A percentile compares a stretch with the other conserved stretches of the same genome.
These are phyloP conservation scores for Prunus armeniaca DNA, from an alignment of 306 rosid genomes.

Conservation along the genomic window DNA sequence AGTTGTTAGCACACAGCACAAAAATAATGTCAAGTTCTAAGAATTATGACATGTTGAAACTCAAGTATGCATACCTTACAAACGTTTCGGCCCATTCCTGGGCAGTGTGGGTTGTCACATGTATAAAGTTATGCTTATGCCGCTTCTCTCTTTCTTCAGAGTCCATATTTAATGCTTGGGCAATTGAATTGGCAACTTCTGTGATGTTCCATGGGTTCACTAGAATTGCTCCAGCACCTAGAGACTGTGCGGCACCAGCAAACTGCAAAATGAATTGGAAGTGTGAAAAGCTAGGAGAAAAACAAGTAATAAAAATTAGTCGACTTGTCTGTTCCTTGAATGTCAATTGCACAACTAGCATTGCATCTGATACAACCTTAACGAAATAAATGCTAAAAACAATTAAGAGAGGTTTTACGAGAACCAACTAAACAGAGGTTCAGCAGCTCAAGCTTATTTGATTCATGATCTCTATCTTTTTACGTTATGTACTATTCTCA, in stretches of 20 bases:
- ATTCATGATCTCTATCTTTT: not conserved
- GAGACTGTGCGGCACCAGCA: constrained; percentile 99
- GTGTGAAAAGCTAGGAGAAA: constrained; percentile 15
- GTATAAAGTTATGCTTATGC: constrained; percentile 69
- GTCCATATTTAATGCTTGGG: constrained; percentile 65
- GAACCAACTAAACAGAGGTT: not conserved
- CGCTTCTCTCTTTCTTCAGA: constrained; percentile 77
- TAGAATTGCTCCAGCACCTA: constrained; percentile 92
- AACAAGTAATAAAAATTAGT: not conserved
- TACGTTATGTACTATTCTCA: not conserved
- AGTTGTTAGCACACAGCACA: not conserved
- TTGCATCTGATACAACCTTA: too few relatives aligned
- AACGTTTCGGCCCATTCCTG: constrained; percentile 99
- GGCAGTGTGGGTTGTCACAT: constrained; percentile 87
- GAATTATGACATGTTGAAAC: not conserved
- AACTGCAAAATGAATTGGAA: constrained; percentile 50
- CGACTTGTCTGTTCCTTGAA: not conserved
- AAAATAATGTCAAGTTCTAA: not conserved
- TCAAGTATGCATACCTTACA: constrained; percentile 58
- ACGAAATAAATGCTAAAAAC: too few relatives aligned
- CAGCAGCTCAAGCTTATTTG: not conserved
- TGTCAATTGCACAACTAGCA: too few relatives aligned
- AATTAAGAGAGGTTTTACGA: not conserved
- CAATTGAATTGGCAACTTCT: constrained; percentile 81
- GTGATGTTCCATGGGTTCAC: constrained; percentile 96